Base-by-base conservation (phyloP, 139 green algal genomes). In the Tetratostichococcus sp. region DNA sequence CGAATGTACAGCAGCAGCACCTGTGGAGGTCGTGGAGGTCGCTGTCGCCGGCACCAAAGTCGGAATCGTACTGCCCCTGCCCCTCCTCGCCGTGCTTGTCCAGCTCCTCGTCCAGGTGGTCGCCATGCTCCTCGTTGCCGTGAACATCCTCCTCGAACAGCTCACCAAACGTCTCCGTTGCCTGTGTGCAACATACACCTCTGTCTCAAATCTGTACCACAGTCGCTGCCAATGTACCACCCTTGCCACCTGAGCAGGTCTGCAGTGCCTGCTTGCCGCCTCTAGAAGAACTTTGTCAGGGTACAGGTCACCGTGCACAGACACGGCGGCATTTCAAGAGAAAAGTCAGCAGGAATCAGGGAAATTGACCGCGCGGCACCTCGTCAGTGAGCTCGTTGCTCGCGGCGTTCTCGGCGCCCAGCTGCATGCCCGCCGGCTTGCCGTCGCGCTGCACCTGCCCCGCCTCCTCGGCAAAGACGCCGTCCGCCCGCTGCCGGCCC, bases 141-240 rank as follows among this genome's bases (percentile, higher is more conserved):
- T 19, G 67, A 32, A 72, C 73, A 0, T 62, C 75, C 1, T 79
- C 79, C 0, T 39, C 82, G 73, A 85, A 86, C 31, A 85, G 69
- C 43, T 86, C 82, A 1, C 58, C 67, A 65, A 83, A 85, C 2
- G 75, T 76, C 25, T 85, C 75, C 1, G 79, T 58, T 1, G 79
- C 70, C 35, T 77, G 50, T 62, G 17, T 26, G 11, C 17, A 26
- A 17, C 50, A 62, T 23, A n/a, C 50, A 50, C 39, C 39, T 50
- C 39, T 8, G 8, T 50, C 8, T 50, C 14, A 14, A 8, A 8
- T 22, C 14, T 14, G 39, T 14, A 50, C n/a, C n/a, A n/a, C n/a
- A n/a, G n/a, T n/a, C n/a, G n/a, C n/a, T n/a, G n/a, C n/a, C n/a
- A n/a, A n/a, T n/a, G n/a, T n/a, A n/a, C n/a, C n/a, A n/a, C n/a